Evolutionary conservation across 345 rosid genomes (phyloP).

Genomic region (Salix suchowensis): DNA sequence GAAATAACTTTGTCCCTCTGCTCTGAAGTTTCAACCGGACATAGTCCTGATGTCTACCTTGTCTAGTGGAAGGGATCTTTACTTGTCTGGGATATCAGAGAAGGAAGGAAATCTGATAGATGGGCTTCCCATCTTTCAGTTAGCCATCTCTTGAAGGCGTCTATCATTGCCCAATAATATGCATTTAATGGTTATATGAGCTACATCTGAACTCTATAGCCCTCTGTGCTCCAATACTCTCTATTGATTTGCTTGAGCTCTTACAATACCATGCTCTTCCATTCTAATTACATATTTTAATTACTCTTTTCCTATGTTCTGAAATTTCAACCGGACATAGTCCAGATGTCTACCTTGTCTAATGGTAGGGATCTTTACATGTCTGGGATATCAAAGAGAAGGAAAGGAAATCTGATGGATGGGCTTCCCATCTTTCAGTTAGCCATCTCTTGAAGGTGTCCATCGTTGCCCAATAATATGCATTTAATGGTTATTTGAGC

Average conservation of each 20-base stretch:
- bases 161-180: not conserved
- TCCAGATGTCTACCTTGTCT: not conserved
- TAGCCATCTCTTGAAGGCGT: not conserved
- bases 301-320: not conserved
- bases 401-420: not conserved
- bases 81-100: not conserved
- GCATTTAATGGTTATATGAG: not conserved
- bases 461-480: no score
- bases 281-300: not conserved
- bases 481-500: no score
- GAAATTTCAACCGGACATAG: not conserved
- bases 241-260: not conserved
- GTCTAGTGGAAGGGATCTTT: not conserved
- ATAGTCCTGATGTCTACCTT: not conserved
- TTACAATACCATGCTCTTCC: not conserved
- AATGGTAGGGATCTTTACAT: not conserved
- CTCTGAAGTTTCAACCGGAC: not conserved
- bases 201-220: not conserved
- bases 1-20: not conserved
- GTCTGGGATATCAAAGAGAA: not conserved
- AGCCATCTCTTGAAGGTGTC: not conserved
- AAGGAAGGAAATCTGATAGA: not conserved
- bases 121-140: not conserved
- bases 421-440: not conserved
- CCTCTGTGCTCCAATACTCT: no score